Evolutionary conservation across 179 eudicot species (phyloP), one percentile per base, ranked within the genome.

Genomic region (Nepenthes alata): DNA sequence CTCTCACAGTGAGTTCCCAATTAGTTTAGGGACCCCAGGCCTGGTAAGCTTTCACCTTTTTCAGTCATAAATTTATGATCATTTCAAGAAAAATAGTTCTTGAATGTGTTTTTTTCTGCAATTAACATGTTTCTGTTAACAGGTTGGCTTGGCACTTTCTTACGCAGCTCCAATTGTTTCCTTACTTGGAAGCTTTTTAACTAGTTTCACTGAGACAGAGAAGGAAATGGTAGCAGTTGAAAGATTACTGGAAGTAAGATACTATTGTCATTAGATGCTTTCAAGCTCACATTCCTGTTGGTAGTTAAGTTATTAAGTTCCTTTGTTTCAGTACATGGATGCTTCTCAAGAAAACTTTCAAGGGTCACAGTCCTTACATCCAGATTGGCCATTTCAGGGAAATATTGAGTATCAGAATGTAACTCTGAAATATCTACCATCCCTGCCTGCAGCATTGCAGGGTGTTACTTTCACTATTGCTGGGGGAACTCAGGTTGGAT

Each of bases 211-310:
- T 12, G 98, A 93, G 66, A 89, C 98, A 13, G 98, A 93, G 71
- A 93, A 89, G 75, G 98, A 93, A 77, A 85, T 93, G 95, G 98
- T 93, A 70, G 82, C 98, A 55, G 82, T 93, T 60, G 98, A 93
- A 85, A 87, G 98, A 77, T 85, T 87, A 58, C 73, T 78, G 55
- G 84, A 93, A 93, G 98, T 83, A 77, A 58, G 61, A 57, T 77
- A 5, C 63, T 48, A 34, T 49, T 4, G 5, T 61, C 16, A 49
- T 55, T 25, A 56, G 55, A 66, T 3, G 13, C 37, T 37, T n/a
- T 47, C 14, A 57, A 38, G 9, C 44, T 12, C 35, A 11, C 49
- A 3, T 58, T 58, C 3, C 35, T 58, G 37, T 50, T 47, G 44
- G 2, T 38, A 25, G 12, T 37, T 59, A 2, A 52, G 10, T 2